A percentile compares a stretch with the other conserved stretches of the same genome.
These are phyloP conservation scores for Nephelium lappaceum DNA, from an alignment of 345 rosid genomes.

Conservation along the genomic window DNA sequence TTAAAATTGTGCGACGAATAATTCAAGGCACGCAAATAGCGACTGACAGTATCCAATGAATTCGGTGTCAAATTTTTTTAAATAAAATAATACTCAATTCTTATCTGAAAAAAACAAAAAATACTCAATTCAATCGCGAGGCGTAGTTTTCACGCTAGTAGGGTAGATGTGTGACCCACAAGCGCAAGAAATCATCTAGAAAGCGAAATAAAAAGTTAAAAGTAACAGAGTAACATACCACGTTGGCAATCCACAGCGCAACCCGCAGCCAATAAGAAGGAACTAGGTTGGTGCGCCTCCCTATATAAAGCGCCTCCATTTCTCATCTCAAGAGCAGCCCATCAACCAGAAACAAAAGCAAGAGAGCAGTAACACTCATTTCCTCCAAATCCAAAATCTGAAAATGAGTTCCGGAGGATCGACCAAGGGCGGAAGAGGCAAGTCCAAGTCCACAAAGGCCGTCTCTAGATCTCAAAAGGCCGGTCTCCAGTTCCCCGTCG, in stretches of 20 bases:
- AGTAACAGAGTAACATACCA: neutral
- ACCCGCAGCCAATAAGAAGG: neutral
- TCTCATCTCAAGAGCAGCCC: no score
- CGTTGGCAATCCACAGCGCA: neutral
- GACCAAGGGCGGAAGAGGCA: constrained; percentile 50
- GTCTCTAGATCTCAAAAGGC: constrained; percentile 67
- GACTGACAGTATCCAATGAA: no score
- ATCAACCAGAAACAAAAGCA: neutral
- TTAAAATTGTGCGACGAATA: no score
- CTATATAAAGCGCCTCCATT: neutral
- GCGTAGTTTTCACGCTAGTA: no score
- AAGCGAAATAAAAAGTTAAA: neutral
- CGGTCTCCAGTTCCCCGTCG: constrained; percentile 78
- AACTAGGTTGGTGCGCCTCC: neutral
- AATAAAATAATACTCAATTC: no score
- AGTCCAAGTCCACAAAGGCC: constrained; percentile 57
- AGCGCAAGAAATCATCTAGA: no score
- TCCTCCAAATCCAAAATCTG: neutral
- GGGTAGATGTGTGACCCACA: no score
- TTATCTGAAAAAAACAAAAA: no score
- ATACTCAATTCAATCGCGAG: no score
- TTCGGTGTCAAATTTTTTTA: no score
- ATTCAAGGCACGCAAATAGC: no score
- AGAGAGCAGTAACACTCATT: neutral
- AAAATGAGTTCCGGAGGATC: constrained; percentile 39